Base-by-base conservation (phyloP, 225 moss, liverwort and hornwort species). In the Anthoceros angustus region DNA sequence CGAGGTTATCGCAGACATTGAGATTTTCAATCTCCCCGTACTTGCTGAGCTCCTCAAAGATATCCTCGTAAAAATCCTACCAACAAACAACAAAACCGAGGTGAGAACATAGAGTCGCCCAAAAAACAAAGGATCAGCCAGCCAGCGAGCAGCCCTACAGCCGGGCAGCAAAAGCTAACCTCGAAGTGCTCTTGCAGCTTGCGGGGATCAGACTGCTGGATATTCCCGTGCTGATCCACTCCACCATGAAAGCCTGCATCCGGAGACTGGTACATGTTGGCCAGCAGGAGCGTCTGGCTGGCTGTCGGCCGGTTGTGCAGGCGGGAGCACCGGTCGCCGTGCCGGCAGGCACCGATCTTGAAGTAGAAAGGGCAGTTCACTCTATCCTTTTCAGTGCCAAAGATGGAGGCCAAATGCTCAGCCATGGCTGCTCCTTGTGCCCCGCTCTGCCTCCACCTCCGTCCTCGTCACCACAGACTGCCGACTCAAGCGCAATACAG, bases 361-460 rank as follows among this genome's bases (percentile, higher is more conserved):
- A 93, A 93, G 72, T 93, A 93, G 67, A 93, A 93, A 25, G 93
- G 93, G 69, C 93, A 93, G 72, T 93, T 93, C 32, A 93, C 93
- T 61, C 93, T 82, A 69, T 93, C 93, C 74, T 93, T 93, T 76
- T 93, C 93, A 14, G 93, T 93, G 42, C 93, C 93, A 61, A 93
- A 93, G 42, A 93, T 93, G 24, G 93, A 93, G 3, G 93, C 93
- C 41, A 93, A 74, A 81, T 93, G 93, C 73, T 93, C 93, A 74
- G 93, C 93, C 93, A 93, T 94, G 11, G 42, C 46, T 71, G 32
- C 32, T 32, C 1, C 32, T 32, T 32, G 32, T 32, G 32, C 32
- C 4, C 32, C 4, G 32, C 32, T 32, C 32, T 32, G 32, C 32
- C 32, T 32, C 32, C 32, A 1, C 1, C 32, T 32, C 2, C 32